phyloP scores from a whole-genome alignment of 768 basidiomycete species.

The Mrakia frigida region DNA sequence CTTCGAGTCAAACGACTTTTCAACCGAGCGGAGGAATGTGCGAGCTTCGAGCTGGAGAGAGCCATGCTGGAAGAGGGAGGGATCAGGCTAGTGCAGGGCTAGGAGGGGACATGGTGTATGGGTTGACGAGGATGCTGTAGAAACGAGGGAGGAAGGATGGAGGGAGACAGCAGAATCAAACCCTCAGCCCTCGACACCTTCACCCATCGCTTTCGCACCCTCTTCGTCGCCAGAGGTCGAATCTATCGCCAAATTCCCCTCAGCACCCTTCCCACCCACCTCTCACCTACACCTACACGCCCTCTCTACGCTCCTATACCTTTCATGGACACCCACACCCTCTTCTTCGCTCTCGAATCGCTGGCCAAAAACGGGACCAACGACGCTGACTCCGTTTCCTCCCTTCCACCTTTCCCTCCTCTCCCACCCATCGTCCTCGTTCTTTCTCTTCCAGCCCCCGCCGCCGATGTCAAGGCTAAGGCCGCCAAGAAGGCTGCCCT shows the following conservation, averaged over 20 bases:
- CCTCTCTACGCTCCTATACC: not conserved
- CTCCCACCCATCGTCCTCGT: not conserved
- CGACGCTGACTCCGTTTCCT: not conserved
- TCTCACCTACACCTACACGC: not conserved
- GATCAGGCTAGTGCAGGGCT: not conserved
- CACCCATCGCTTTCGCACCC: not conserved
- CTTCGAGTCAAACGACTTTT: not conserved
- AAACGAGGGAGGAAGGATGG: not conserved
- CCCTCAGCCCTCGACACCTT: not conserved
- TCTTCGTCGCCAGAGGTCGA: not conserved
- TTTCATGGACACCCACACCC: not conserved
- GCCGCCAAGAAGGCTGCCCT: slow-evolving; percentile 94
- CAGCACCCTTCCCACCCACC: not conserved
- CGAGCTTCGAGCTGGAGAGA: not conserved
- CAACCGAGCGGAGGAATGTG: not conserved
- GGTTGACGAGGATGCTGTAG: not conserved
- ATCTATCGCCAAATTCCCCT: not conserved
- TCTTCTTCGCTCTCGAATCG: not conserved
- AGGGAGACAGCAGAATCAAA: not conserved
- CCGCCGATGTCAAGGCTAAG: slow-evolving; percentile 67
- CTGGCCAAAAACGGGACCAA: not conserved
- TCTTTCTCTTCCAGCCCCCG: slow-evolving; percentile 35
- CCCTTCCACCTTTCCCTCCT: not conserved
- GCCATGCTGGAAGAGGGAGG: not conserved
- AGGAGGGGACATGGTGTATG: not conserved